Base-by-base conservation (phyloP, 2,329 filamentous ascomycete species). In the Xylariales sp. region DNA sequence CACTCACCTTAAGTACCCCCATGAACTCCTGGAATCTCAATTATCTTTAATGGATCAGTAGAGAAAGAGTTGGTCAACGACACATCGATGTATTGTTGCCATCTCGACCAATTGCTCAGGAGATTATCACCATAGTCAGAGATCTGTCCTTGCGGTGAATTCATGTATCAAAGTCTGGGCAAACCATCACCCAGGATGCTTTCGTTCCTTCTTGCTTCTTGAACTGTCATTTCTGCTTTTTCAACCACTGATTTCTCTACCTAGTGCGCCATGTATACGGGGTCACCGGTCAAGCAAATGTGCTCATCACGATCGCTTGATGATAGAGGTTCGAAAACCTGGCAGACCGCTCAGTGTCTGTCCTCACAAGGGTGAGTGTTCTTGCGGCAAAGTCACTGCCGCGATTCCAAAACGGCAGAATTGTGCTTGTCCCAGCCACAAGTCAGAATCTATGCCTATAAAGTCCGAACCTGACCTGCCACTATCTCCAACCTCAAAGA, bases 221-320 rank as follows among this genome's bases (percentile, higher is more conserved):
- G n/a, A n/a, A n/a, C n/a, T n/a, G n/a, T n/a, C n/a, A n/a, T n/a
- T n/a, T n/a, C n/a, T n/a, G n/a, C n/a, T n/a, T n/a, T n/a, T n/a
- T 42, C 31, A 31, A 28, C 40, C 37, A 44, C 38, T 44, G 33
- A 29, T 36, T 16, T 28, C 37, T 32, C 35, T 42, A 34, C 50
- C 25, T 52, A 87, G 83, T 63, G 79, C 79, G 70, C 82, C 83
- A 56, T 87, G 84, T 59, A 87, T 87, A 52, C 80, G 83, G 55
- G 84, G 84, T 43, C 84, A 88, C 61, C 80, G 84, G 53, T 87
- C 84, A 21, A 86, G 83, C 39, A 86, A 84, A 68, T 88, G 84
- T 61, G 81, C 76, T 35, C 84, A 88, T 57, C 71, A 73, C 48
- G 82, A 86, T 52, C 77, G 83, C 44, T 65, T 86, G 24, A 79